phyloP scores from a whole-genome alignment of 805 yeast genomes.

The Clavispora phyllophila region DNA sequence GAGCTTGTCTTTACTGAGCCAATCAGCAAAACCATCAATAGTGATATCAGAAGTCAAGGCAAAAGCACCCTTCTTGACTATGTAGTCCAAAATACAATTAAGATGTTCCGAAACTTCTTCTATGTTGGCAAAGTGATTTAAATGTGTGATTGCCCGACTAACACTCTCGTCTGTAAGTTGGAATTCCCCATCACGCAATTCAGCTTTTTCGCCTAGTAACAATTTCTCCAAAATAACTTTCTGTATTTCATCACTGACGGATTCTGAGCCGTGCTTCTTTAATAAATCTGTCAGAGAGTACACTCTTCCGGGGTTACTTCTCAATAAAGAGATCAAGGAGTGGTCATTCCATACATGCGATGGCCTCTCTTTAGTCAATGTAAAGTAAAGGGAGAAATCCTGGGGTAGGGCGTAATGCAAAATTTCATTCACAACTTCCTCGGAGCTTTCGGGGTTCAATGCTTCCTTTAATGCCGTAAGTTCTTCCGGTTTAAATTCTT shows the following conservation, averaged over 20 bases:
- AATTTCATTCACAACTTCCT: conserved; percentile 15
- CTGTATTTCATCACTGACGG: conserved; percentile 20
- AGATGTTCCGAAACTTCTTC: neutral
- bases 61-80: conserved; percentile 2
- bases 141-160: conserved; percentile 10
- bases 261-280: conserved; percentile 18
- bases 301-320: conserved; percentile 50
- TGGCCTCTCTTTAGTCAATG: conserved; percentile 10
- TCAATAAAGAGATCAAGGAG: conserved; percentile 9
- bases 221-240: conserved; percentile 29
- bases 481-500: conserved; percentile 2
- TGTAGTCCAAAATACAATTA: conserved; percentile 1
- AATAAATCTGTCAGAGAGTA: conserved; percentile 45
- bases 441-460: neutral
- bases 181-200: conserved; percentile 24
- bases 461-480: conserved; percentile 6
- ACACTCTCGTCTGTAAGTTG: conserved; percentile 9
- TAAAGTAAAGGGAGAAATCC: conserved; percentile 27
- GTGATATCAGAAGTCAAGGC: conserved; percentile 2
- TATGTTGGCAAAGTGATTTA: conserved; percentile 4
- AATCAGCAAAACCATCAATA: neutral
- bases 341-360: conserved; percentile 11
- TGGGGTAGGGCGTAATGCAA: conserved; percentile 17
- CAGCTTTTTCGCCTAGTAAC: conserved; percentile 33
- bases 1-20: neutral